Base-by-base conservation (phyloP, 2,329 filamentous ascomycete species). In the Trichoderma simmonsii region DNA sequence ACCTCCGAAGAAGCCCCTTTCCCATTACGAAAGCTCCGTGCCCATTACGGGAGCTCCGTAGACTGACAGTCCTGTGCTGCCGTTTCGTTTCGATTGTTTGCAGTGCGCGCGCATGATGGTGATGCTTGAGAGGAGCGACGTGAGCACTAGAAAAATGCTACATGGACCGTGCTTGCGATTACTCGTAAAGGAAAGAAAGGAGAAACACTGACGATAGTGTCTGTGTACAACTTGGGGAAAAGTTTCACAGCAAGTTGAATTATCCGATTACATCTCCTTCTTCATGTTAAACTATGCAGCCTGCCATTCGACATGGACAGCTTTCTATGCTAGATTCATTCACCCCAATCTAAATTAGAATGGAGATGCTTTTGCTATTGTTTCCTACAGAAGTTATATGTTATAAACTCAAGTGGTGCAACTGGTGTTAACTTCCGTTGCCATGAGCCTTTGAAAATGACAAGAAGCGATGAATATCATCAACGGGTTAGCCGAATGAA, bases 1-100 rank as follows among this genome's bases (percentile, higher is more conserved):
- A 54, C 39, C 57, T 60, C 69, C 61, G 69, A 57, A 66, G 69
- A 57, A 66, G n/a, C 61, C 60, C 61, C 34, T 60, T 48, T 48
- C 26, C 61, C 15, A 11, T 32, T 39, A 14, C 26, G 18, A 48
- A 14, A 59, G 28, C 26, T 48, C 60, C 32, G 32, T 34, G 32
- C 26, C 60, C 9, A 9, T 36, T 18, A n/a, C 39, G 39, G 39
- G 39, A 59, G 28, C 28, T 48, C 61, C 34, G 51, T 71, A 18
- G 6, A 51, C 18, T 32, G 24, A 59, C 54, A 11, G 30, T 26
- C 28, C 4, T 57, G 51, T 9, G 24, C 9, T 59, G 26, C 6
- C 7, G 21, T 69, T 48, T 3, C 34, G 54, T 30, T 59, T 36
- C 32, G 11, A 30, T 28, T 21, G 56, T 34, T 24, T 26, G 64